Evolutionary conservation across 2,329 filamentous ascomycete species (phyloP), one percentile per base, ranked within the genome.

Genomic region (Chalaropsis thielavioides): DNA sequence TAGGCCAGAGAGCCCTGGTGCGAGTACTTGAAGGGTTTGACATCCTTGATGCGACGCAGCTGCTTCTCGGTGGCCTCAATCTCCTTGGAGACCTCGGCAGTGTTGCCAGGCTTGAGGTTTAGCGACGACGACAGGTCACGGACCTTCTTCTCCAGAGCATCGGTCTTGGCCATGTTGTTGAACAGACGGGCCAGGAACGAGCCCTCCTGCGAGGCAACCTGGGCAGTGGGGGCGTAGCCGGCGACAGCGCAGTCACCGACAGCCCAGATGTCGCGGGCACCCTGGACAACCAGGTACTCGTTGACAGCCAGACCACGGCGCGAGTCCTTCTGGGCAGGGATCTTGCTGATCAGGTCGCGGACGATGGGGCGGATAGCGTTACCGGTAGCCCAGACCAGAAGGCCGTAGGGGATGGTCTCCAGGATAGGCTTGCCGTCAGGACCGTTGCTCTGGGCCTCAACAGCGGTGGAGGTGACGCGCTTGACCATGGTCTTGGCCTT

Each of bases 401-500:
- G 86, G 72, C 94, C 94, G 75, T 95, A 99, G 68, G 94, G 92
- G 70, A 97, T 91, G 64, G 82, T 81, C 73, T 96, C 83, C 44
- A 84, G 77, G 70, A 86, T 81, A 81, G 96, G 96, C 78, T 84
- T 83, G 74, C 94, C 94, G 71, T 95, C 89, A 19, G 92, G 86
- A 63, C 84, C 83, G 64, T 84, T 87, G 62, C 85, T 84, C 76
- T 96, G 90, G 69, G 92, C 94, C 79, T 97, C 90, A 72, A 99
- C 92, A 73, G 84, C 87, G 77, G 89, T 95, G 72, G 94, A 87
- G 40, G 90, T 95, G 67, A 99, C 94, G 68, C 88, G 92, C 83
- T 97, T 97, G 75, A 99, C 94, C 87, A 96, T 95, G 70, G 94
- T 97, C 84, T 97, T 97, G 71, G 94, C 95, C 77, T 90, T 88